Evolutionary conservation across 2,329 filamentous ascomycete species (phyloP), one percentile per base, ranked within the genome.

Genomic region (Colletotrichum ledebouriae): DNA sequence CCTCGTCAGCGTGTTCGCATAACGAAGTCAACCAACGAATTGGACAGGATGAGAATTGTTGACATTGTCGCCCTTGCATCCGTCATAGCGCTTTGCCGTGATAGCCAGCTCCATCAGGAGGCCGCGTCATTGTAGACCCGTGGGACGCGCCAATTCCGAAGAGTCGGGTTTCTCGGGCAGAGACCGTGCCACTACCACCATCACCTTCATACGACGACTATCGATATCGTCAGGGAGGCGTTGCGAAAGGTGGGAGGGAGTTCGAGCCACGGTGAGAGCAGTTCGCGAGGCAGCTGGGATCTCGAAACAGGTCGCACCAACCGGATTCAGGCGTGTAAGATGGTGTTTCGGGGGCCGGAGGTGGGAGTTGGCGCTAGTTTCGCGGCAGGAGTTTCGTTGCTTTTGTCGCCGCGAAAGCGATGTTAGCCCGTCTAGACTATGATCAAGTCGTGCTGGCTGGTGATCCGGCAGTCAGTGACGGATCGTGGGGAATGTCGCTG

Each of bases 241-340:
- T 7, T 29, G 25, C 44, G 52, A 13, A 33, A 53, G 53, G 44
- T 41, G 46, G 46, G 46, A 42, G 46, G 46, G 46, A 42, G 50
- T 25, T 34, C 9, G 49, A 41, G 52, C 33, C 52, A 52, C 53
- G 60, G 3, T n/a, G 20, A 13, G 22, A 29, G 29, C 47, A 49
- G 25, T 50, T 17, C 47, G 33, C 37, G 34, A 56, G 9, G 13
- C 47, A 15, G 34, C 65, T 11, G 12, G 52, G 65, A n/a, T 65
- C 55, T 33, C 65, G 56, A 59, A 68, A 68, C 65, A 52, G 34
- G 65, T 49, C 55, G 55, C 55, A 59, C 60, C 47, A 65, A 17
- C 20, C 42, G 22, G 60, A 20, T 15, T 47, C 65, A 59, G 60
- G 58, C 56, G 42, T 52, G 15, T 53, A 12, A 34, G 33, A 49